Evolutionary conservation across 306 rosid species (phyloP).

Genomic region (Elaeagnus macrophylla): DNA sequence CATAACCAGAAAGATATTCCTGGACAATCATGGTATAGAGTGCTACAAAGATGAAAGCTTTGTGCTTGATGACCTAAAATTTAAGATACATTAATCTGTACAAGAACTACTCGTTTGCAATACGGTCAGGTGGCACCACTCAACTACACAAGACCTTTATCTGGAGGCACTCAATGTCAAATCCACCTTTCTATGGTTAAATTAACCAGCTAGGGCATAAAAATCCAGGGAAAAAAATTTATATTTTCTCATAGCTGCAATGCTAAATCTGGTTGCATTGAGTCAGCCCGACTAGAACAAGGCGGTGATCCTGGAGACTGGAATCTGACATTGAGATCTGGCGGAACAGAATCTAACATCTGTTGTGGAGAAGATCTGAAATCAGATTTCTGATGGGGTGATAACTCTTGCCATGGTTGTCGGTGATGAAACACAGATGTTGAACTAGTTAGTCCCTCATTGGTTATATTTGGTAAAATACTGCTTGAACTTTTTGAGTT

Average conservation of each 20-base stretch:
- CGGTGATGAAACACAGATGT: conserved; percentile 17
- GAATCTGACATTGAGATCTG: conserved; percentile 49
- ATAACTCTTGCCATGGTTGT: conserved; percentile 28
- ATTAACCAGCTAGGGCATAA: conserved; percentile 19
- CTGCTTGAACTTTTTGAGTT: conserved; percentile 20
- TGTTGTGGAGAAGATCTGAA: conserved; percentile 26
- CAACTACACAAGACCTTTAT: conserved; percentile 9
- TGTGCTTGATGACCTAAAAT: conserved; percentile 20
- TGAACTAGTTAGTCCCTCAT: conserved; percentile 12
- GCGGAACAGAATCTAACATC: conserved; percentile 44
- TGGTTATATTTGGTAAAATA: conserved; percentile 20
- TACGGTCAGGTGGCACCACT: conserved; percentile 25
- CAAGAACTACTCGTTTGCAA: conserved; percentile 35
- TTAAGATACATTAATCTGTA: conserved; percentile 42
- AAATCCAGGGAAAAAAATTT: conserved; percentile 3
- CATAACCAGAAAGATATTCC: conserved; percentile 1
- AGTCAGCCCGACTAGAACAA: conserved; percentile 46
- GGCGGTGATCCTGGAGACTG: conserved; percentile 60
- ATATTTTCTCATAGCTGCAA: conserved; percentile 52
- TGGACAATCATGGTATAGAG: neutral
- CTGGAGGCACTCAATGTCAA: conserved; percentile 22
- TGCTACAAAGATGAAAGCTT: too few species aligned
- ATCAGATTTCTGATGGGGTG: conserved; percentile 16
- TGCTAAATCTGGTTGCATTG: conserved; percentile 53
- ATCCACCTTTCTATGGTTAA: conserved; percentile 44